Conservation (phyloP, 768 basidiomycete genomes). For the Rhizopogon vinicolor region DNA sequence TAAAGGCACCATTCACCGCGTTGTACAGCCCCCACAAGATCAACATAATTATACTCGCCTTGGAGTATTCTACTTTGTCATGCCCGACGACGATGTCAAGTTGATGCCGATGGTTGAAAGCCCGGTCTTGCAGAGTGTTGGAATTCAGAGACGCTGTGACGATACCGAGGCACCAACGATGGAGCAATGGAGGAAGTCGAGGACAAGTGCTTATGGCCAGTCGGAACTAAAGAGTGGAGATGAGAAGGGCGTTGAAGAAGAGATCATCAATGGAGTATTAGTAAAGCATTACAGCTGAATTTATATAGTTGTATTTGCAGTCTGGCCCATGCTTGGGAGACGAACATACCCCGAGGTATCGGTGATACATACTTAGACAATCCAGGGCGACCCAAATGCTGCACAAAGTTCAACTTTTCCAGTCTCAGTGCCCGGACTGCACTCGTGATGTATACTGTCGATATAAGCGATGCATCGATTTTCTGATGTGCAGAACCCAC, state of each 20-base stretch:
- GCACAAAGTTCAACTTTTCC: too few species aligned
- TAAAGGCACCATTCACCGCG: constrained; percentile 56
- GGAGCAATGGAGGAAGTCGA: constrained; percentile 46
- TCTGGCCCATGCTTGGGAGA: background rate
- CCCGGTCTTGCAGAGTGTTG: constrained; percentile 42
- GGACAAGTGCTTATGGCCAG: constrained; percentile 50
- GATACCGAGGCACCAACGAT: constrained; percentile 44
- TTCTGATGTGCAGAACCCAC: too few species aligned
- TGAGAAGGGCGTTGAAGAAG: constrained; percentile 47
- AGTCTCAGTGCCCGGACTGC: too few species aligned
- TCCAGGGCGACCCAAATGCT: too few species aligned
- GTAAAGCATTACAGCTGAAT: constrained; percentile 53
- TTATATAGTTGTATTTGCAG: constrained; percentile 6
- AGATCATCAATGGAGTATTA: constrained; percentile 47
- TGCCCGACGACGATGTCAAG: constrained; percentile 45
- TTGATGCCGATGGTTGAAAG: constrained; percentile 43
- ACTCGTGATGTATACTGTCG: too few species aligned
- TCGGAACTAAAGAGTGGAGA: constrained; percentile 35
- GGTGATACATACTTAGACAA: background rate
- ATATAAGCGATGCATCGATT: too few species aligned
- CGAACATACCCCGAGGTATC: background rate
- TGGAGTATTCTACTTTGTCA: constrained; percentile 55
- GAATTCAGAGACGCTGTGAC: constrained; percentile 33
- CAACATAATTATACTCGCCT: constrained; percentile 46
- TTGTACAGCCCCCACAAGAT: constrained; percentile 53